Evolutionary conservation across 2,329 filamentous ascomycete genomes (phyloP).

Genomic region (Arthrobotrys megalospora): DNA sequence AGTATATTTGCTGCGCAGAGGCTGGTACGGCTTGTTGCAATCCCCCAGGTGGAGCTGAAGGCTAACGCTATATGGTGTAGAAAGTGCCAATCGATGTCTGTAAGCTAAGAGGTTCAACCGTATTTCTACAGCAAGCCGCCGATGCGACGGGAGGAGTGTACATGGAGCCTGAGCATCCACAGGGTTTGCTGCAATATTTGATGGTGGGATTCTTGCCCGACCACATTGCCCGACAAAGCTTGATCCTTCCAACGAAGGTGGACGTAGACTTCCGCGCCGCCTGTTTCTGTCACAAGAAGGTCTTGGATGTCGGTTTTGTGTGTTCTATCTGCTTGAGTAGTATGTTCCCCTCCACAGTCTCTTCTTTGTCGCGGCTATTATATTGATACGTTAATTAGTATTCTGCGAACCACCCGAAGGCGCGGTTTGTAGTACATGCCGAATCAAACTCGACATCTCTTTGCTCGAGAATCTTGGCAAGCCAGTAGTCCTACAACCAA

Average conservation of each 20-base stretch:
- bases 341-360: constrained; percentile 66
- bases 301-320: constrained; percentile 93
- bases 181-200: constrained; percentile 88
- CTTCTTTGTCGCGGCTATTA: not conserved
- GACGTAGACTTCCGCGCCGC: constrained; percentile 97
- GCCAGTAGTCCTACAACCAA: constrained; percentile 80
- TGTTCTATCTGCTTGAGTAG: constrained; percentile 96
- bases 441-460: constrained; percentile 74
- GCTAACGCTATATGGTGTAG: constrained; percentile 67
- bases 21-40: constrained; percentile 56
- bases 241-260: constrained; percentile 85
- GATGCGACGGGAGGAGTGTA: constrained; percentile 81
- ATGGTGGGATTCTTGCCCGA: constrained; percentile 92
- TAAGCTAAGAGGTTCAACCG: constrained; percentile 85
- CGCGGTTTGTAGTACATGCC: constrained; percentile 85
- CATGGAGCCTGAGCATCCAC: constrained; percentile 75
- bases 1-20: constrained; percentile 92
- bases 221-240: constrained; percentile 74
- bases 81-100: constrained; percentile 93
- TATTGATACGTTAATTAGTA: constrained; percentile 67
- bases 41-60: not conserved
- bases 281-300: constrained; percentile 93
- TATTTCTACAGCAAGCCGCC: constrained; percentile 92
- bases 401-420: constrained; percentile 80
- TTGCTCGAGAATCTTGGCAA: constrained; percentile 83